Evolutionary conservation across 495 filamentous ascomycete genomes (phyloP), one percentile per base, ranked within the genome.

Genomic region (Talaromyces trachyspermus): DNA sequence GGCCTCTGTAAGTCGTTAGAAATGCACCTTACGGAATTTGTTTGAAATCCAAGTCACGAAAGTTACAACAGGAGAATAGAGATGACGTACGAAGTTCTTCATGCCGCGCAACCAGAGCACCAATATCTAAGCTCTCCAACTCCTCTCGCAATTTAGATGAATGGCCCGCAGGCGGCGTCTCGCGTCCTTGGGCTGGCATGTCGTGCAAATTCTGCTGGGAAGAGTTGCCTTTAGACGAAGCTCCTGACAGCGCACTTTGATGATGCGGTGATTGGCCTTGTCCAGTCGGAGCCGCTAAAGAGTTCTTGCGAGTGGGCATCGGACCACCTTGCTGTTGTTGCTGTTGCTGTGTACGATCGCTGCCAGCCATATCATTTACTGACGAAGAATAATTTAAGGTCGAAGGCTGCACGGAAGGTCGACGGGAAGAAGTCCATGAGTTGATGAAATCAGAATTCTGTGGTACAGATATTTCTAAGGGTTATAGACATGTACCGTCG

Each of bases 81-180:
- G 20, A n/a, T 8, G 7, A 63, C 83, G 44, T 77, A 89, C 84
- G 71, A 29, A 88, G 62, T 55, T 88, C 82, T 50, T 87, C 62
- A 73, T 78, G 69, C 48, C 70, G 68, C 54, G 68, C 62, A 10
- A 72, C 49, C 49, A 76, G 59, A 43, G 68, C 57, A 7, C 58
- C 57, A 36, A 72, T 41, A 41, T 77, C 71, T 20, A 76, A 55
- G 47, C 76, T 75, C 36, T 71, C 72, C 1, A 70, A 61, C 32
- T 84, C 75, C 43, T 76, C 75, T 36, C 78, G 70, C 19, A 39
- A 62, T 68, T 49, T 68, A 62, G 43, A 45, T 59, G n/a, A 69
- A 65, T 8, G 78, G 78, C 8, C 11, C 5, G 29, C 25, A 8
- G 48, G 24, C 11, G 82, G 81, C 49, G 81, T 84, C 50, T 73